These are phyloP conservation scores for Haberlea rhodopensis DNA, from an alignment of 257 asterid species.

Conservation along the genomic window DNA sequence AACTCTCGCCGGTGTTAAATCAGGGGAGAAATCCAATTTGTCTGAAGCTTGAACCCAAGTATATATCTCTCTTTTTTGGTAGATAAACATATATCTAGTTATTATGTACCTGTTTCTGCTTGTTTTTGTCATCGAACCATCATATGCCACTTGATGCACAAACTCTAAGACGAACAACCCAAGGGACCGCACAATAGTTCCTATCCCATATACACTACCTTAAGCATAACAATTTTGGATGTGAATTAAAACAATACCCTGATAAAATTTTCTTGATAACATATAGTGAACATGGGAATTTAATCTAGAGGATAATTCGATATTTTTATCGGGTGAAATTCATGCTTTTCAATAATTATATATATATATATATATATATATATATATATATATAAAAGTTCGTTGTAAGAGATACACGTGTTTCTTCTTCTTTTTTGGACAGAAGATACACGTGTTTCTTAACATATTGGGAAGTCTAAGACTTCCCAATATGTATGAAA, in stretches of 20 bases:
- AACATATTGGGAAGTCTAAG: too few relatives aligned
- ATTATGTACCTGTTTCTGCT: slow-evolving; percentile 22
- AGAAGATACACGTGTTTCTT: neutral
- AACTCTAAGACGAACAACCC: slow-evolving; percentile 34
- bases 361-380: too few relatives aligned
- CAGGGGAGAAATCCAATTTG: slow-evolving; percentile 1
- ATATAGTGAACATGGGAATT: neutral
- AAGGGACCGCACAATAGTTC: slow-evolving; percentile 30
- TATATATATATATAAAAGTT: too few relatives aligned
- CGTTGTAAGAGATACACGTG: neutral
- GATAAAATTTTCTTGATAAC: slow-evolving; percentile 6
- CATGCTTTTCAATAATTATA: neutral
- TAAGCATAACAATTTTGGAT: too few relatives aligned
- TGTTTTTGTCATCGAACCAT: slow-evolving; percentile 37
- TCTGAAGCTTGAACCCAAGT: slow-evolving; percentile 2
- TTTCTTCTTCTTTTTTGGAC: too few relatives aligned
- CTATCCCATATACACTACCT: slow-evolving; percentile 1
- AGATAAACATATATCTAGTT: slow-evolving; percentile 24
- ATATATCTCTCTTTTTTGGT: too few relatives aligned
- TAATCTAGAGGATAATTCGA: neutral
- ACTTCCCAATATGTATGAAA: too few relatives aligned
- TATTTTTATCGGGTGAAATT: neutral
- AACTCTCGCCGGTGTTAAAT: slow-evolving; percentile 5
- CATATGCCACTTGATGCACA: slow-evolving; percentile 43
- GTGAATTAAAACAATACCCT: too few relatives aligned